Base-by-base conservation (phyloP, 2,329 filamentous ascomycete genomes). In the Colletotrichum cuscutae region DNA sequence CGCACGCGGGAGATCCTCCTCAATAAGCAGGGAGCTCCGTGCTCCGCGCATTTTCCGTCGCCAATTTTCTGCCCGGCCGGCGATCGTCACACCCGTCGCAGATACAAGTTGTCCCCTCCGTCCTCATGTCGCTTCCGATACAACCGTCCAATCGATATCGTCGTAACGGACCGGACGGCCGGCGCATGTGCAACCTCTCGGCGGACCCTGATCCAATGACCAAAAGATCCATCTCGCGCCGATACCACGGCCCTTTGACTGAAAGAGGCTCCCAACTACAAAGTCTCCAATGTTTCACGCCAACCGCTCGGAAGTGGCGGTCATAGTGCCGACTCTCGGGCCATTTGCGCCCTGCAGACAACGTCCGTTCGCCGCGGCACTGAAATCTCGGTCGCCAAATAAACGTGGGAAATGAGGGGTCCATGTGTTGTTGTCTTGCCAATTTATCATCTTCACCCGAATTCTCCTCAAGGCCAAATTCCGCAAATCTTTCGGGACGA, bases 61-160 rank as follows among this genome's bases (percentile, higher is more conserved):
- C 22, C 66, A 65, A 70, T 70, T 56, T 56, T 72, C 54, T 65
- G 24, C 37, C 54, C 66, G 70, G 66, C 56, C 70, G 60, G 66
- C 54, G 30, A 70, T 72, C 60, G 66, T 72, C 70, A 24, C 46
- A 49, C 32, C 66, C 70, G 70, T 72, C 60, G 56, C 66, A 72
- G 54, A 72, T 70, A 70, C 70, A 72, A 37, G 22, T 35, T 11
- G n/a, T 32, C 30, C 22, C 42, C 59, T 70, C 60, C 66, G 60
- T 65, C 46, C 24, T 70, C 56, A 65, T 70, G 60, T 72, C 60
- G 70, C 70, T 72, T 72, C 54, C 61, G 65, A 30, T 19, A 24
- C 60, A 26, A 52, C 19, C 35, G 57, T n/a, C 57, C 57, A 49
- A 46, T 61, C 37, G 54, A 28, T 49, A 49, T 49, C 19, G 42